A percentile compares a stretch with the other conserved stretches of the same genome.
phyloP scores from a whole-genome alignment of 2,329 filamentous ascomycete genomes.

The Clarireedia homoeocarpa region DNA sequence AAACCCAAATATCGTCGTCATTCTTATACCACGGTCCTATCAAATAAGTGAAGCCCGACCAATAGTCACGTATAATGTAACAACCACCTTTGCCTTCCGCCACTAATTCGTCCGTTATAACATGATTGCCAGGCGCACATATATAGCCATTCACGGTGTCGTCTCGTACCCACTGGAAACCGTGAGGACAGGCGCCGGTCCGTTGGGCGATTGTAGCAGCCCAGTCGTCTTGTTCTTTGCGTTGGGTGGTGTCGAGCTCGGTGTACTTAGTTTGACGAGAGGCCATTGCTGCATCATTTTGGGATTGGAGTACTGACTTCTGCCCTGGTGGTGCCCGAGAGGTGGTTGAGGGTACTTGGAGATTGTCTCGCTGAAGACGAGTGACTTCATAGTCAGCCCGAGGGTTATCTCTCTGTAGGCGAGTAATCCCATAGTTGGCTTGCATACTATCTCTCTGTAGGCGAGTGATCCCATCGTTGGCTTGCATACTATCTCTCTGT shows the following conservation, averaged over 20 bases:
- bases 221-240: background rate
- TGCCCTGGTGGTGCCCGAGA: background rate
- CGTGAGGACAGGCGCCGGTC: slow-evolving; percentile 1
- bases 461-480: too few species aligned
- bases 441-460: too few species aligned
- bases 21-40: background rate
- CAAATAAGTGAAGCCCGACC: background rate
- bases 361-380: background rate
- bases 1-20: background rate
- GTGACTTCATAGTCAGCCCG: background rate
- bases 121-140: slow-evolving; percentile 6
- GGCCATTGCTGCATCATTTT: background rate
- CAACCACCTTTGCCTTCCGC: slow-evolving; percentile 6
- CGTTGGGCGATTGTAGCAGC: background rate
- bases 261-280: background rate
- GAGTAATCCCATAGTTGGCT: too few species aligned
- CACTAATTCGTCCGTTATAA: background rate
- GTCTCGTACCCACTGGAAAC: slow-evolving; percentile 7
- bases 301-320: background rate
- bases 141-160: slow-evolving; percentile 11
- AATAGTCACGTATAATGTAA: slow-evolving; percentile 23
- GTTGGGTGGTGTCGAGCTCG: background rate
- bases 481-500: too few species aligned
- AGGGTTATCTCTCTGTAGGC: too few species aligned
- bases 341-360: background rate